phyloP scores from a whole-genome alignment of 23 red algal species.

The Gracilaria domingensis region DNA sequence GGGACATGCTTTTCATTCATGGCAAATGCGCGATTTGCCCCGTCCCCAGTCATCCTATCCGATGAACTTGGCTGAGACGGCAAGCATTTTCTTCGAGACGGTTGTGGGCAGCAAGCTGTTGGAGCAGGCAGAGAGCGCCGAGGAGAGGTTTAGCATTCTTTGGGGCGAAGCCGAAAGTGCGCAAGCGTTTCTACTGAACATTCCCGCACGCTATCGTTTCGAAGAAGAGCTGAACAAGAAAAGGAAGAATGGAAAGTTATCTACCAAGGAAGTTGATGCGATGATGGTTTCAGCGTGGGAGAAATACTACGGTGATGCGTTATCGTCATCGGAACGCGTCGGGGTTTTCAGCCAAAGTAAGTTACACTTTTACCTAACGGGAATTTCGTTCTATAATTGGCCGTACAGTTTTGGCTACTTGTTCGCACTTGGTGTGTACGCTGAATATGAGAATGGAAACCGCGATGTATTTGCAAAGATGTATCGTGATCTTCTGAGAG shows the following conservation, averaged over 20 bases:
- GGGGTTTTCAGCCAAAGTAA: constrained; percentile 79
- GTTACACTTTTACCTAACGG: constrained; percentile 83
- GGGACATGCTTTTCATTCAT: constrained; percentile 82
- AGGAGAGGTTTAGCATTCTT: constrained; percentile 74
- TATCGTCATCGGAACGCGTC: constrained; percentile 43
- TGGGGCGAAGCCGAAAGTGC: constrained; percentile 80
- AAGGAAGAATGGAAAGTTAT: constrained; percentile 60
- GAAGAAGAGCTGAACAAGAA: constrained; percentile 68
- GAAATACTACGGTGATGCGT: constrained; percentile 71
- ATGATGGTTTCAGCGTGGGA: constrained; percentile 79
- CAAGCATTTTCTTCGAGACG: constrained; percentile 89
- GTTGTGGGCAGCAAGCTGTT: constrained; percentile 74
- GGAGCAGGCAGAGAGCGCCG: constrained; percentile 54
- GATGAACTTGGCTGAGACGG: constrained; percentile 88
- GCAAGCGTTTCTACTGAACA: constrained; percentile 74
- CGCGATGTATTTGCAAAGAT: constrained; percentile 60
- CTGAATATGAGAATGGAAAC: constrained; percentile 55
- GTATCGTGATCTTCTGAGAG: constrained; percentile 77
- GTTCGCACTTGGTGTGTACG: constrained; percentile 80
- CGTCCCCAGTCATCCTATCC: constrained; percentile 59
- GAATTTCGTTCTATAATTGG: constrained; percentile 83
- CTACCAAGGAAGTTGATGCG: constrained; percentile 70
- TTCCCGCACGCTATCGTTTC: constrained; percentile 81
- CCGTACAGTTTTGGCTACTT: constrained; percentile 88
- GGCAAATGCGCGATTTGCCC: constrained; percentile 81